Evolutionary conservation across 75 land plant species (phyloP).

Genomic region (Sequoiadendron giganteum): DNA sequence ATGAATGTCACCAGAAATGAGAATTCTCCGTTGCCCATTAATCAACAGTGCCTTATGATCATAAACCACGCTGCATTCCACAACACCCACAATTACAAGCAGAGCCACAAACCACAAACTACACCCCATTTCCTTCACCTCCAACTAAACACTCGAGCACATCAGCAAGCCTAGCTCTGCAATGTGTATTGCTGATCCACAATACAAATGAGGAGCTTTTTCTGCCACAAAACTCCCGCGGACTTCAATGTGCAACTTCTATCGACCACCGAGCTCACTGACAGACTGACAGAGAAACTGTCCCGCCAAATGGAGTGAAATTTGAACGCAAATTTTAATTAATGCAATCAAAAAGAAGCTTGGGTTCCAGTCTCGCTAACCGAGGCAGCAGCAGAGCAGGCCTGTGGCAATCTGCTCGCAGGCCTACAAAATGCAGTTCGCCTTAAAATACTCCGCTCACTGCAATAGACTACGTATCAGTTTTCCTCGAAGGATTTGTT

Average conservation of each 20-base stretch:
- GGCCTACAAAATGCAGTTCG: not conserved
- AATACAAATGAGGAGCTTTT: not conserved
- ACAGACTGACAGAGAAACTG: not conserved
- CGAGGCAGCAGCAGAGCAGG: not conserved
- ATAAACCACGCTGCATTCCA: constrained; percentile 21
- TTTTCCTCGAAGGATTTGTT: not conserved
- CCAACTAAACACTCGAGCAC: not conserved
- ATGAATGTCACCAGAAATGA: constrained; percentile 48
- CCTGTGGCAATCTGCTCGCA: not conserved
- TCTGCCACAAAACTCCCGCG: not conserved
- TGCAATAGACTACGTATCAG: not conserved
- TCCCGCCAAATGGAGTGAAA: constrained; percentile 1
- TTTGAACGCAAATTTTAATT: not conserved
- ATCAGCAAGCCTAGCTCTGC: not conserved
- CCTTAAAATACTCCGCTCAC: not conserved
- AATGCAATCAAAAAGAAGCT: not conserved
- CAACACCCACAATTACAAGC: not conserved
- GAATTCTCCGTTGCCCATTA: constrained; percentile 43
- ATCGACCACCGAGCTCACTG: not conserved
- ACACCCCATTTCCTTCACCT: not conserved
- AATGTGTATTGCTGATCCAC: not conserved
- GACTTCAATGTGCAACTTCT: not conserved
- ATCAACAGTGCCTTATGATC: constrained; percentile 40
- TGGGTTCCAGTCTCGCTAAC: not conserved
- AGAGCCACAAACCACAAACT: not conserved